These are phyloP conservation scores for Pyricularia pennisetigena DNA, from an alignment of 2,329 filamentous ascomycete genomes.

Conservation along the genomic window DNA sequence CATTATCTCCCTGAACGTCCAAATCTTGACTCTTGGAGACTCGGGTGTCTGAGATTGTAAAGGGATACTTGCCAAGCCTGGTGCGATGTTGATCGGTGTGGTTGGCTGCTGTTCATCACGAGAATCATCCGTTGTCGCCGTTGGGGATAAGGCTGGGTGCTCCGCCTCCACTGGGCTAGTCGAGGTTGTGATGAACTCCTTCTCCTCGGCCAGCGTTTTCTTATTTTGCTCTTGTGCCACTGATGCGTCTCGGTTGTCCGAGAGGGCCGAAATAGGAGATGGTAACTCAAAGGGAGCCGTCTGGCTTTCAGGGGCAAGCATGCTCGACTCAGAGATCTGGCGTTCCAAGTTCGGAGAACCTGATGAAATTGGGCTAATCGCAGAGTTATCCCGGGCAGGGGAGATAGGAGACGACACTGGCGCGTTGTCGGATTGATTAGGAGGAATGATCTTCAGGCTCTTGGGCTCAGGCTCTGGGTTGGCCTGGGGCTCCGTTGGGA, in stretches of 20 bases:
- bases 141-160: conserved; percentile 21
- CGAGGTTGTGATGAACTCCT: conserved; percentile 23
- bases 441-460: not conserved
- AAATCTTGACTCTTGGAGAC: conserved; percentile 25
- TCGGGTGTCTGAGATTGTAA: conserved; percentile 1
- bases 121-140: not conserved
- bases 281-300: conserved; percentile 24
- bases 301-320: conserved; percentile 16
- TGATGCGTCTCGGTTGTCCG: conserved; percentile 17
- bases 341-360: conserved; percentile 16
- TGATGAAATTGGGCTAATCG: not conserved
- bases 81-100: conserved; percentile 9
- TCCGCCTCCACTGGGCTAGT: conserved; percentile 25
- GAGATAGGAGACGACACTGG: not conserved
- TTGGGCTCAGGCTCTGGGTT: not conserved
- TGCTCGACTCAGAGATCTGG: conserved; percentile 26
- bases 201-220: conserved; percentile 35
- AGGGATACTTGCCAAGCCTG: conserved; percentile 1
- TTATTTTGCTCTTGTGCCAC: conserved; percentile 14
- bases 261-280: conserved; percentile 31
- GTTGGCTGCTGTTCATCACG: conserved; percentile 6
- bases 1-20: conserved; percentile 69
- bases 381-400: not conserved
- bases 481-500: not conserved
- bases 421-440: not conserved